Base-by-base conservation (phyloP, 345 rosid species). In the Moringa oleifera region DNA sequence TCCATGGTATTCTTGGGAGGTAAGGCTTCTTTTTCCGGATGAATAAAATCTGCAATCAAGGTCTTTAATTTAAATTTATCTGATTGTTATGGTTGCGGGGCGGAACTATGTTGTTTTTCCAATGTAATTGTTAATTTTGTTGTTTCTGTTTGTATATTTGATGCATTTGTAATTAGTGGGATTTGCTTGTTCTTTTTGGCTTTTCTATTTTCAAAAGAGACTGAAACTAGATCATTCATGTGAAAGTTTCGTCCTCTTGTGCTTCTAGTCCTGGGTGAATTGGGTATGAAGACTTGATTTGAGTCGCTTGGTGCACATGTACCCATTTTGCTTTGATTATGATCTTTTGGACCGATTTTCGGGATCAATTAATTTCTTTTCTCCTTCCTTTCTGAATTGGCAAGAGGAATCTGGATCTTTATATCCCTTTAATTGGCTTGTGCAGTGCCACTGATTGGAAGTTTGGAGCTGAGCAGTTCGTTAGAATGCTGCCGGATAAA, bases 1-100 rank as follows among this genome's bases (percentile, higher is more conserved):
- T 89, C 73, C 94, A 95, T 66, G 99, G 97, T 12, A 95, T 95
- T 58, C 83, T 91, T n/a, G 99, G 99, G 68, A 87, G 97, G 98
- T 89, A 65, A 25, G 58, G 15, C 21, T 23, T 54, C 5, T 22
- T 33, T 33, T 11, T 33, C 37, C 37, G 37, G 5, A 4, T 33
- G 6, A 33, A 41, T 41, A 41, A 5, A 1, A 7, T 33, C 37
- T 33, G 5, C 37, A 11, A 33, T 33, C 37, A 41, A 28, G 47
- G 47, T 4, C 12, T 41, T 41, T 1, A 41, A 41, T 7, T 15
- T 4, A 33, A 41, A 15, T 41, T 41, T 41, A 16, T 5, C 12
- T 41, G 6, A 5, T 41, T 4, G 0, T 18, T 24, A 54, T 36
- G 18, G 47, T 16, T 41, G 1, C 12, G 47, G 13, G 1, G 6